Percentiles rank a stretch among this genome's conserved stretches.
phyloP scores from a whole-genome alignment of 768 basidiomycete species.

The Amanita rubescens region DNA sequence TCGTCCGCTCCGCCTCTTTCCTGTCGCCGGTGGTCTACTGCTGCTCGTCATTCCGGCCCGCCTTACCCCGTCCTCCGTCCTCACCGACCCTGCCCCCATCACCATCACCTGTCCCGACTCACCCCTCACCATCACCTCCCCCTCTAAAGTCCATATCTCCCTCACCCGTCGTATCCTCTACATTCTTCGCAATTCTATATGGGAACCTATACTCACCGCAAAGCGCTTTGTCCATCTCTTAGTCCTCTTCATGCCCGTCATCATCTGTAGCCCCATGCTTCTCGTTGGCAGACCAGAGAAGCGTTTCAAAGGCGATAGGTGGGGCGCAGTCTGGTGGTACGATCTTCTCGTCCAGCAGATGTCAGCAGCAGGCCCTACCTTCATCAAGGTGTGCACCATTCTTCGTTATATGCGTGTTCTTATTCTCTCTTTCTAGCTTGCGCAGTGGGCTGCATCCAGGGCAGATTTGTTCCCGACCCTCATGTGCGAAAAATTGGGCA shows the following conservation, averaged over 20 bases:
- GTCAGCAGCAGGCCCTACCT: constrained; percentile 94
- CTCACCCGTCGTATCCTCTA: constrained; percentile 34
- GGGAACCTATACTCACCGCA: constrained; percentile 83
- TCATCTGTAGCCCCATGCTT: constrained; percentile 79
- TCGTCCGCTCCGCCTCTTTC: constrained; percentile 23
- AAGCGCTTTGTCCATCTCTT: constrained; percentile 79
- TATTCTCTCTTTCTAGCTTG: constrained; percentile 47
- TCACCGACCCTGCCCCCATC: constrained; percentile 33
- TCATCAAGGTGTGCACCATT: constrained; percentile 71
- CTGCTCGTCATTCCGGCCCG: constrained; percentile 41
- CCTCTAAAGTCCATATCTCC: constrained; percentile 51
- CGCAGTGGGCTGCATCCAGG: constrained; percentile 97
- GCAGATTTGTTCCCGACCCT: constrained; percentile 86
- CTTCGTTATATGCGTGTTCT: constrained; percentile 6
- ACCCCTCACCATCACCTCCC: constrained; percentile 49
- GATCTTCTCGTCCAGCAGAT: constrained; percentile 79
- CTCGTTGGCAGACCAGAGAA: constrained; percentile 53
- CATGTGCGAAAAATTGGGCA: constrained; percentile 79
- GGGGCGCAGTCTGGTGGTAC: constrained; percentile 99
- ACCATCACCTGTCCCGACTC: constrained; percentile 33
- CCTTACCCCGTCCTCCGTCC: constrained; percentile 37
- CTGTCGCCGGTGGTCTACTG: constrained; percentile 47
- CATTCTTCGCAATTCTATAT: constrained; percentile 51
- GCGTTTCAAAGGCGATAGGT: constrained; percentile 62
- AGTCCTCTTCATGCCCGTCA: constrained; percentile 80